These are phyloP conservation scores for Trypanosoma cruzi DNA, from an alignment of 208 protist species.

Conservation along the genomic window DNA sequence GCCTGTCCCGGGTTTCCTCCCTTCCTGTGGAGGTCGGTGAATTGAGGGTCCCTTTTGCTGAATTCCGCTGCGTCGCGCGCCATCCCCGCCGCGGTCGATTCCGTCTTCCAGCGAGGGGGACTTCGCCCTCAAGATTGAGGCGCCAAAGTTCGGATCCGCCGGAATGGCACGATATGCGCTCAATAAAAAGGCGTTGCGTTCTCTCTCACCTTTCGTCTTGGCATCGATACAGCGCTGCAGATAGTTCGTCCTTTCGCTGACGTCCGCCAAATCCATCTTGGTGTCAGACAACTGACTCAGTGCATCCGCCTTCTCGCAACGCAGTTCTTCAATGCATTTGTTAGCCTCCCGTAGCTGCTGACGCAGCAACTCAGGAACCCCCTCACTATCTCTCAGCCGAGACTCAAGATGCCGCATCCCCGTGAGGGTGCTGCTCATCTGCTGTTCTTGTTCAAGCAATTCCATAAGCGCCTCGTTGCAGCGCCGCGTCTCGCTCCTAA, in stretches of 20 bases:
- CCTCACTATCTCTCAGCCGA: conserved; percentile 33
- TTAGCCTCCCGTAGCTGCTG: conserved; percentile 39
- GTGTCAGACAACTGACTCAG: conserved; percentile 49
- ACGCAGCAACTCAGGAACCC: conserved; percentile 37
- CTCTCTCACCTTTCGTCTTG: conserved; percentile 8
- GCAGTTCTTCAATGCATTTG: conserved; percentile 40
- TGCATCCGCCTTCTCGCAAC: conserved; percentile 46
- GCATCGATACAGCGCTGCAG: conserved; percentile 26
- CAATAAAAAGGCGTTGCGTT: background rate
- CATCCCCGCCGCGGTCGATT: too few species aligned
- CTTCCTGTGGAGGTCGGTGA: background rate
- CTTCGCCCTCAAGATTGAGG: background rate
- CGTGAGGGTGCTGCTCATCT: conserved; percentile 26
- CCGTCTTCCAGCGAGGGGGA: background rate
- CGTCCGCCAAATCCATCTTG: conserved; percentile 51
- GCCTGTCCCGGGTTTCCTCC: background rate
- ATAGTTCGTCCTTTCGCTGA: conserved; percentile 28
- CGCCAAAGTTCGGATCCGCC: background rate
- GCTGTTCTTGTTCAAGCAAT: conserved; percentile 33
- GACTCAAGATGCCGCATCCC: conserved; percentile 39
- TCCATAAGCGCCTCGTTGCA: conserved; percentile 26
- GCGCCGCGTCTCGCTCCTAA: background rate
- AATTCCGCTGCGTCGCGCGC: background rate
- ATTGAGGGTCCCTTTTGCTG: background rate
- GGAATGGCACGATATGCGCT: conserved; percentile 23